These are phyloP conservation scores for Diplodia corticola DNA, from an alignment of 2,329 filamentous ascomycete species.

Conservation along the genomic window DNA sequence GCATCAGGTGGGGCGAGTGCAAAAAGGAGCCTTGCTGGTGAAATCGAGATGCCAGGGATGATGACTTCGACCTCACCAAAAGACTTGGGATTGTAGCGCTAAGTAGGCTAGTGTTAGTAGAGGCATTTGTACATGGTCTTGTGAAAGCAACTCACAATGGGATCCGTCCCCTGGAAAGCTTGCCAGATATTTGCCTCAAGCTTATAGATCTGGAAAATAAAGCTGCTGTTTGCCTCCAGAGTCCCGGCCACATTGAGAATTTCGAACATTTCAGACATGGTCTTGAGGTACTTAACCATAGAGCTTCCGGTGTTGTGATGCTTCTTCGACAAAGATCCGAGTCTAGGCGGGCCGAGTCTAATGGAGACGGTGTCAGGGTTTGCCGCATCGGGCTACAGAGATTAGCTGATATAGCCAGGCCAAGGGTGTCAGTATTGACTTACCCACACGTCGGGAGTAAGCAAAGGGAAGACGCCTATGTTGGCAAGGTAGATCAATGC, in stretches of 20 bases:
- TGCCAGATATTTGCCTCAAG: conserved; percentile 65
- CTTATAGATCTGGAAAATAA: conserved; percentile 29
- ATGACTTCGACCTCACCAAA: conserved; percentile 58
- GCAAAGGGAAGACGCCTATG: too few species aligned
- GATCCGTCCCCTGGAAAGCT: conserved; percentile 48
- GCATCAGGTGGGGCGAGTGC: conserved; percentile 55
- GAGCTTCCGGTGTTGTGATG: conserved; percentile 37
- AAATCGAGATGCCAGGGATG: conserved; percentile 58
- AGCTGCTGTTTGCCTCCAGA: conserved; percentile 24
- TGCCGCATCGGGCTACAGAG: too few species aligned
- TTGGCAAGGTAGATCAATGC: background rate
- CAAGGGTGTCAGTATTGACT: too few species aligned
- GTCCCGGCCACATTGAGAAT: background rate
- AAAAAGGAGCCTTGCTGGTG: conserved; percentile 55
- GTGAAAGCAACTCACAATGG: conserved; percentile 27
- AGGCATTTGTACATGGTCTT: background rate
- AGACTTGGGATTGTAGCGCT: conserved; percentile 66
- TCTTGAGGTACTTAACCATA: conserved; percentile 30
- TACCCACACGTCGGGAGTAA: too few species aligned
- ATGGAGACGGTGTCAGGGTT: too few species aligned
- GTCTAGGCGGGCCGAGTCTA: too few species aligned
- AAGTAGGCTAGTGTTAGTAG: conserved; percentile 28
- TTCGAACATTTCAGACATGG: background rate
- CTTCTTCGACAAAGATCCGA: conserved; percentile 42
- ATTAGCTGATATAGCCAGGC: too few species aligned